These are phyloP conservation scores for Gossypium stocksii DNA, from an alignment of 345 rosid species.

Conservation along the genomic window DNA sequence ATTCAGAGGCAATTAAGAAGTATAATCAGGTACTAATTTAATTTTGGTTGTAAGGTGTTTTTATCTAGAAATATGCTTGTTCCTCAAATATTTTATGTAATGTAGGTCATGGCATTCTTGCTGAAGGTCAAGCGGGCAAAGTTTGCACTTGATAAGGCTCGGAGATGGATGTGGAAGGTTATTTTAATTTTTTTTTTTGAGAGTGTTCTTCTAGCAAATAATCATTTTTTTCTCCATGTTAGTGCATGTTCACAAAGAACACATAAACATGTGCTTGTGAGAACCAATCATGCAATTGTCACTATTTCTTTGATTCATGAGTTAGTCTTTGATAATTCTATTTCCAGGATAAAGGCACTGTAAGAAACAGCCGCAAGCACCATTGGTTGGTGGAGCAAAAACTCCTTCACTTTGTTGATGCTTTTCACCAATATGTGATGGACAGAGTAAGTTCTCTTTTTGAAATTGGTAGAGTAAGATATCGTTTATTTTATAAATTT, in stretches of 20 bases:
- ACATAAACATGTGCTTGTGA: conserved; percentile 4
- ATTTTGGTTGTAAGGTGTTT: conserved; percentile 22
- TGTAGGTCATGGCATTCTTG: conserved; percentile 89
- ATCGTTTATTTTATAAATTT: neutral
- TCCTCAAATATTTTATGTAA: conserved; percentile 25
- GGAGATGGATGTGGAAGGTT: conserved; percentile 99
- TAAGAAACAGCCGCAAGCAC: conserved; percentile 52
- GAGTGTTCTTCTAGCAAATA: neutral
- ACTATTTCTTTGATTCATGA: conserved; percentile 10
- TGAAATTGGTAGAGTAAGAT: conserved; percentile 73
- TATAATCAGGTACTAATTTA: conserved; percentile 75
- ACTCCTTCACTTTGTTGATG: conserved; percentile 97
- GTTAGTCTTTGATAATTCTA: conserved; percentile 12
- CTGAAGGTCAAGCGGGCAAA: conserved; percentile 97
- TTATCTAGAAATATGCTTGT: conserved; percentile 13
- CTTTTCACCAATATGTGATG: conserved; percentile 99
- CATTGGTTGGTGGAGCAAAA: conserved; percentile 97
- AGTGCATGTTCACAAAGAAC: neutral
- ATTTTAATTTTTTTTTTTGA: conserved; percentile 10
- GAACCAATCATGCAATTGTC: neutral
- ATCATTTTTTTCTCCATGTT: neutral
- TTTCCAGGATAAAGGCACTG: conserved; percentile 64
- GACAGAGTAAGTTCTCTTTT: conserved; percentile 67
- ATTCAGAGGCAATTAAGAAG: conserved; percentile 80
- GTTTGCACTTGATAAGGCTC: conserved; percentile 90